These are phyloP conservation scores for Verbena officinalis DNA, from an alignment of 257 asterid species.

Conservation along the genomic window DNA sequence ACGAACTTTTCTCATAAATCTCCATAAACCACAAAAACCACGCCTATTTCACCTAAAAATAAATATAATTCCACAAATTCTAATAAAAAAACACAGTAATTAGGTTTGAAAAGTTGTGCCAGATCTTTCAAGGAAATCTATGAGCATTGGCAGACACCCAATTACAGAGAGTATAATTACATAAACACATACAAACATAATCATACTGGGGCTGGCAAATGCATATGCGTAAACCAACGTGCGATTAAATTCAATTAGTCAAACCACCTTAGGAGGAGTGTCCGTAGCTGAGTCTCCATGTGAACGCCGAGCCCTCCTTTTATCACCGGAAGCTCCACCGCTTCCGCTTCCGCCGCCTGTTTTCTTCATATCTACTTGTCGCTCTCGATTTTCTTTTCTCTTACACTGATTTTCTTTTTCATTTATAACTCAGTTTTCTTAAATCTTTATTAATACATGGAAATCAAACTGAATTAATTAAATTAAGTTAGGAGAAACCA, in stretches of 20 bases:
- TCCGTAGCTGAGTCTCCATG: constrained; percentile 37
- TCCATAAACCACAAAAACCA: background rate
- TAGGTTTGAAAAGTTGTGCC: background rate
- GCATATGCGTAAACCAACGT: background rate
- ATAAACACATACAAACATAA: background rate
- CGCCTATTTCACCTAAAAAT: background rate
- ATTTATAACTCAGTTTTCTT: background rate
- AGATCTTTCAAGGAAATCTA: constrained; percentile 13
- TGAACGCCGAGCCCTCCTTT: constrained; percentile 55
- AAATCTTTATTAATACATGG: too few species aligned
- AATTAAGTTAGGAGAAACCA: background rate
- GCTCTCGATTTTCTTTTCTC: background rate
- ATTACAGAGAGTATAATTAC: background rate
- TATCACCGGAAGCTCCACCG: constrained; percentile 47
- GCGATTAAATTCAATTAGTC: background rate
- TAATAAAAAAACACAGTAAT: background rate
- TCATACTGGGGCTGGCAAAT: background rate
- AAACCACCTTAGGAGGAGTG: constrained; percentile 52
- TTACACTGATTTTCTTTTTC: background rate
- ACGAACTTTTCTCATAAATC: background rate
- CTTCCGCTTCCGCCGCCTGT: constrained; percentile 39
- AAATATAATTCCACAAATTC: background rate
- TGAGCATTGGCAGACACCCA: background rate
- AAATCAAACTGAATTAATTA: background rate
- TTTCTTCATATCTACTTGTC: constrained; percentile 48